phyloP scores from a whole-genome alignment of 2,329 filamentous ascomycete genomes.

The Pyricularia sp. region DNA sequence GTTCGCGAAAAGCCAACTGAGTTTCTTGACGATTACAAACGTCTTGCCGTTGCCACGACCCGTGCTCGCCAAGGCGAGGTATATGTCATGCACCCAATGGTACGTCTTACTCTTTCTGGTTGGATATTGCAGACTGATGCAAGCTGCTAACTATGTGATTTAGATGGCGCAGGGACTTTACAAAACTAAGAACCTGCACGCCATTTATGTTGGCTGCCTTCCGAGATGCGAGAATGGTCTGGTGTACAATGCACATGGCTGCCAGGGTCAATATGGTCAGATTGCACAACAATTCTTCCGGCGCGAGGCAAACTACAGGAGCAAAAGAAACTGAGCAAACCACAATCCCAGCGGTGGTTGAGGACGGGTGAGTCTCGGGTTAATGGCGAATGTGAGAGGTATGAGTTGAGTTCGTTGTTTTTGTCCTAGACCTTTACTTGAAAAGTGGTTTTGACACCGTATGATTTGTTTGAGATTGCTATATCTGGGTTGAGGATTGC shows the following conservation, averaged over 20 bases:
- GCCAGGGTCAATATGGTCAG: neutral
- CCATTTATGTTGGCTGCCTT: neutral
- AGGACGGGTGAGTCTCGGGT: neutral
- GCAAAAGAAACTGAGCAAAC: neutral
- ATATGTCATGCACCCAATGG: slow-evolving; percentile 26
- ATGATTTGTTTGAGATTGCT: neutral
- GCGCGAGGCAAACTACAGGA: neutral
- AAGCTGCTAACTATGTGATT: neutral
- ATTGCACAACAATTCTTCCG: neutral
- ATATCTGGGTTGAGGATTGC: neutral
- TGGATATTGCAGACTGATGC: neutral
- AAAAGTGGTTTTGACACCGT: neutral
- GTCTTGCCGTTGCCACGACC: slow-evolving; percentile 36
- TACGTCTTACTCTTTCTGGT: neutral
- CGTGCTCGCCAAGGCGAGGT: slow-evolving; percentile 34
- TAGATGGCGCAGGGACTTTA: neutral
- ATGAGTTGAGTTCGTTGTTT: neutral
- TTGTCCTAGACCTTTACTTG: neutral
- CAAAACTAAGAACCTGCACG: neutral
- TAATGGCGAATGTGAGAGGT: neutral
- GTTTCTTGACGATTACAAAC: slow-evolving; percentile 33
- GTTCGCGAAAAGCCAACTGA: slow-evolving; percentile 27
- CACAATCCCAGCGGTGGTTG: neutral
- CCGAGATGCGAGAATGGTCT: neutral
- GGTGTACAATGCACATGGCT: neutral